phyloP scores from a whole-genome alignment of 495 filamentous ascomycete species.

The Aspergillus funiculosus region DNA sequence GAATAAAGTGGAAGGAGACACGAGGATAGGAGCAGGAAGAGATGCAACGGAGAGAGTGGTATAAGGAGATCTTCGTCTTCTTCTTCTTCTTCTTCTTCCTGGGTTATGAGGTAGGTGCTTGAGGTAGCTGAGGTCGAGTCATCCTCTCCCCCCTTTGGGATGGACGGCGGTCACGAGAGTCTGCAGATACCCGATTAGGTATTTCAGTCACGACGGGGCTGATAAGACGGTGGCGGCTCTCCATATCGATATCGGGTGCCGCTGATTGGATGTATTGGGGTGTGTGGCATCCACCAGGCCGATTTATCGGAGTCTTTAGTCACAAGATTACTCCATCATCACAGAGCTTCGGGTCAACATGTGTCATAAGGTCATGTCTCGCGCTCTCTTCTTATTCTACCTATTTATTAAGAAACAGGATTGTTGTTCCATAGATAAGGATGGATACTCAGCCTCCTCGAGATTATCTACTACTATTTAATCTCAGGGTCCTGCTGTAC shows the following conservation, averaged over 20 bases:
- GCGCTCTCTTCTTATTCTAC: no score
- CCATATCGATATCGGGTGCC: background rate
- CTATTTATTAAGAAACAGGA: no score
- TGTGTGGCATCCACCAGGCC: conserved; percentile 4
- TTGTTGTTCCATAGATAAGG: no score
- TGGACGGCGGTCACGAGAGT: conserved; percentile 11
- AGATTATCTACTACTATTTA: no score
- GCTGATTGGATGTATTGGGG: background rate
- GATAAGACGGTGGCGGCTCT: no score
- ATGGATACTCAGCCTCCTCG: no score
- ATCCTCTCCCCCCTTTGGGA: conserved; percentile 2
- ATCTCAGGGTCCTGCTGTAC: no score
- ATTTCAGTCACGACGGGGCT: no score
- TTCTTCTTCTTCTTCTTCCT: background rate
- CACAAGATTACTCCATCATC: conserved; percentile 2
- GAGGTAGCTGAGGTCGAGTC: conserved; percentile 7
- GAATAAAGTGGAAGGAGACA: background rate
- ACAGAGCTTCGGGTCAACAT: no score
- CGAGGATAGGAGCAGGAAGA: background rate
- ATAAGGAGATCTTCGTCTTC: background rate
- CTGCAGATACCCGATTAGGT: background rate
- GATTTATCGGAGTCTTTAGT: conserved; percentile 5
- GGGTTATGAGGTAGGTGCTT: no score
- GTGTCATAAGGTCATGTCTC: no score
- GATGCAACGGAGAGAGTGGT: background rate